Evolutionary conservation across 352 stramenopile genomes (phyloP), one percentile per base, ranked within the genome.

Genomic region (Phytophthora nicotianae): DNA sequence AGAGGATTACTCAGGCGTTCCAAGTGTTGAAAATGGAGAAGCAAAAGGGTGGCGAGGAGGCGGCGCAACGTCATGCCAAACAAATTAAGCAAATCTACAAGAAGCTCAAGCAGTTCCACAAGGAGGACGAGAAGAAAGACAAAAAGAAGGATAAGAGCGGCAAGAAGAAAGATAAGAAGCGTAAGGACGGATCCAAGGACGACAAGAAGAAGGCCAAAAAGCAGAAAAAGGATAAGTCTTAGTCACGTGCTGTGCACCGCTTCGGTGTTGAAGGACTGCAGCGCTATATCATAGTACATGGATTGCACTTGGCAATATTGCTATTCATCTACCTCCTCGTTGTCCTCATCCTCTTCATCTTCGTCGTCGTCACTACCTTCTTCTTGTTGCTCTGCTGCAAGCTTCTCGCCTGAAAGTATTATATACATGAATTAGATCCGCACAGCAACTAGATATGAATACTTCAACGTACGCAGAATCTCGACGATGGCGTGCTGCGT

Each of bases 401-500:
- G 79, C 56, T 93, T 94, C 55, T 94, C 88, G 21, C 88, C 86
- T 94, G 46, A 52, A 58, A 53, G 47, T 33, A 0, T 16, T 27
- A 57, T 19, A 56, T 21, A 26, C 23, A 48, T 37, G 27, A 17
- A 23, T 50, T 14, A 49, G 42, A 49, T n/a, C 41, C 19, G 4
- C 9, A 29, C 17, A 38, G 17, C 24, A 24, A 3, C 33, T 32
- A n/a, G 46, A 23, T 38, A 20, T 37, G 37, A 11, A 8, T 20
- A 33, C 33, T 37, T 37, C 57, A 51, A 78, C 81, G 62, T 76
- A 94, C 86, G 84, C 17, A 96, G 50, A 58, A 96, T 93, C 68
- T 96, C 85, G 26, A 93, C 88, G 52, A 96, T 91, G 23, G 82
- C 76, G 56, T 94, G 86, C 62, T 95, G 88, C 40, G 88, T 96